Evolutionary conservation across 192 early-diverging fungal species (phyloP).

Genomic region (Mortierella alpina): DNA sequence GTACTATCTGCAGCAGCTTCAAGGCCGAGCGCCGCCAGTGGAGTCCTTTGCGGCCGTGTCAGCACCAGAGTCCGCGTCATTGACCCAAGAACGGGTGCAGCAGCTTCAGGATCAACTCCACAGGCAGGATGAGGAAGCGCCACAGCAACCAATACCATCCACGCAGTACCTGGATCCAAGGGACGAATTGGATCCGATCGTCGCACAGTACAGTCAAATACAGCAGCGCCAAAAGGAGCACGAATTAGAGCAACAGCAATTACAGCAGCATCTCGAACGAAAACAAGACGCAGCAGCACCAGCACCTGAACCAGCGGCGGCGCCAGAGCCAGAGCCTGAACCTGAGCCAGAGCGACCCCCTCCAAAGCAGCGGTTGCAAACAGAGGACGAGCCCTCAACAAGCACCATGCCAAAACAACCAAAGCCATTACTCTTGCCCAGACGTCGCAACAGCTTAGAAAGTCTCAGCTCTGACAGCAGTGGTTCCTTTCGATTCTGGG

Average conservation of each 20-base stretch:
- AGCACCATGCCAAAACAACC: not conserved
- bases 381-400: not conserved
- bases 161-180: not conserved
- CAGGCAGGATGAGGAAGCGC: not conserved
- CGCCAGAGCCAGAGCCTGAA: not conserved
- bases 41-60: not conserved
- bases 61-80: not conserved
- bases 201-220: slow-evolving; percentile 37
- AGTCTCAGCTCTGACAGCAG: slow-evolving; percentile 40
- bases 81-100: not conserved
- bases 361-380: slow-evolving; percentile 1
- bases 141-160: not conserved
- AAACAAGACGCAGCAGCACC: slow-evolving; percentile 14
- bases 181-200: slow-evolving; percentile 26
- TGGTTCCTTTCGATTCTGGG: slow-evolving; percentile 4
- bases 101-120: not conserved
- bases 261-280: slow-evolving; percentile 8
- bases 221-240: slow-evolving; percentile 20
- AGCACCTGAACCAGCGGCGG: slow-evolving; percentile 9
- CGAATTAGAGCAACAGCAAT: slow-evolving; percentile 10
- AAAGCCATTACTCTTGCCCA: not conserved
- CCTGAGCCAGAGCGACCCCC: not conserved
- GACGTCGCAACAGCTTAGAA: slow-evolving; percentile 42
- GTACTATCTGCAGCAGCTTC: not conserved
- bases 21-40: not conserved